Evolutionary conservation across 148 eudicot species (phyloP).

Genomic region (Rhododendron molle): DNA sequence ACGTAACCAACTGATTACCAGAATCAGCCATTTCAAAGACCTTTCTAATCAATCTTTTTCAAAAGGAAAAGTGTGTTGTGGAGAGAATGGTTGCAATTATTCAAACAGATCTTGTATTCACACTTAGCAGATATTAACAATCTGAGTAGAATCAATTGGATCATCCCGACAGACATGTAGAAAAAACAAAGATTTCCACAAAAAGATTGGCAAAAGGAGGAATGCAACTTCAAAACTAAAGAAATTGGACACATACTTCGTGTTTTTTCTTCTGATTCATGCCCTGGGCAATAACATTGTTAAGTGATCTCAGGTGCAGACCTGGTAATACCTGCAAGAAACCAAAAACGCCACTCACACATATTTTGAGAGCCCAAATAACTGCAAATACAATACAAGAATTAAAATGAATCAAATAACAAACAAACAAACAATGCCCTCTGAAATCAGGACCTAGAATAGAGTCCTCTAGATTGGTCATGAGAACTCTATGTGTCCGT

Average conservation of each 20-base stretch:
- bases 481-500: neutral
- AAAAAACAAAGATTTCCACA: neutral
- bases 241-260: conserved; percentile 54
- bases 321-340: conserved; percentile 61
- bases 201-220: neutral
- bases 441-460: neutral
- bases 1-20: neutral
- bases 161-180: neutral
- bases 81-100: neutral
- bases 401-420: neutral
- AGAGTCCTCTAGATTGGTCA: neutral
- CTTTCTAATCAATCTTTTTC: neutral
- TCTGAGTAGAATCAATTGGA: neutral
- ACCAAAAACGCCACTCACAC: neutral
- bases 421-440: neutral
- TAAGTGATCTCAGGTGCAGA: conserved; percentile 40
- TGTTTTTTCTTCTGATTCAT: conserved; percentile 93
- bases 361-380: neutral
- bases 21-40: neutral
- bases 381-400: neutral
- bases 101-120: neutral
- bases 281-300: conserved; percentile 71
- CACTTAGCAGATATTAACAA: neutral
- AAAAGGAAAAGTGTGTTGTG: neutral
- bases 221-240: neutral